Conservation (phyloP, 345 rosid genomes). For the Populus davidiana region DNA sequence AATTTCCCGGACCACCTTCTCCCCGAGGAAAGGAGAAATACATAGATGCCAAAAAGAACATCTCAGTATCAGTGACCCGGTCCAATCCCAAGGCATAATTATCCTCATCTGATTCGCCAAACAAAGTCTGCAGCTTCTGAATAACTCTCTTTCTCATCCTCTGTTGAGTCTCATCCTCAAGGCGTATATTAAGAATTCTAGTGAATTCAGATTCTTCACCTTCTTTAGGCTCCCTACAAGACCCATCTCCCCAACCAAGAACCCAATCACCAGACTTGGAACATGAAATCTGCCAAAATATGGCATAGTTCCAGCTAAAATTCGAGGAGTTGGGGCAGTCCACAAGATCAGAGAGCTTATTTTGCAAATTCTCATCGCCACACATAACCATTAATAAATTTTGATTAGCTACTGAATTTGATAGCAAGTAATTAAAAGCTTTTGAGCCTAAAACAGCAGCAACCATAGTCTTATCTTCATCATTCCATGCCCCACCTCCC, state of each 20-base stretch:
- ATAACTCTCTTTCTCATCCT: slow-evolving; percentile 82
- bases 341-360: slow-evolving; percentile 88
- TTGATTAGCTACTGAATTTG: slow-evolving; percentile 67
- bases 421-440: slow-evolving; percentile 69
- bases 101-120: slow-evolving; percentile 90
- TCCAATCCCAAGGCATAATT: slow-evolving; percentile 78
- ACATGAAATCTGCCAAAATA: slow-evolving; percentile 90
- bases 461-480: slow-evolving; percentile 66
- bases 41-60: slow-evolving; percentile 93
- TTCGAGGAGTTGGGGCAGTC: slow-evolving; percentile 63
- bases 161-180: slow-evolving; percentile 64
- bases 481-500: slow-evolving; percentile 63
- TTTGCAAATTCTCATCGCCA: slow-evolving; percentile 69
- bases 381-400: slow-evolving; percentile 53
- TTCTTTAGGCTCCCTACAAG: slow-evolving; percentile 78
- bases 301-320: slow-evolving; percentile 97
- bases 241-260: slow-evolving; percentile 99
- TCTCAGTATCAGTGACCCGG: slow-evolving; percentile 86
- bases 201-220: slow-evolving; percentile 63
- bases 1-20: slow-evolving; percentile 87
- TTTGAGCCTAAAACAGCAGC: slow-evolving; percentile 70
- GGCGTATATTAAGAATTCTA: slow-evolving; percentile 31
- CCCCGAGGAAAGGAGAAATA: slow-evolving; percentile 90
- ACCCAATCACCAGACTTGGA: slow-evolving; percentile 82
- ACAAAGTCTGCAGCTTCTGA: slow-evolving; percentile 74